phyloP scores from a whole-genome alignment of 2,329 filamentous ascomycete species.

The Lecanicillium sp. region DNA sequence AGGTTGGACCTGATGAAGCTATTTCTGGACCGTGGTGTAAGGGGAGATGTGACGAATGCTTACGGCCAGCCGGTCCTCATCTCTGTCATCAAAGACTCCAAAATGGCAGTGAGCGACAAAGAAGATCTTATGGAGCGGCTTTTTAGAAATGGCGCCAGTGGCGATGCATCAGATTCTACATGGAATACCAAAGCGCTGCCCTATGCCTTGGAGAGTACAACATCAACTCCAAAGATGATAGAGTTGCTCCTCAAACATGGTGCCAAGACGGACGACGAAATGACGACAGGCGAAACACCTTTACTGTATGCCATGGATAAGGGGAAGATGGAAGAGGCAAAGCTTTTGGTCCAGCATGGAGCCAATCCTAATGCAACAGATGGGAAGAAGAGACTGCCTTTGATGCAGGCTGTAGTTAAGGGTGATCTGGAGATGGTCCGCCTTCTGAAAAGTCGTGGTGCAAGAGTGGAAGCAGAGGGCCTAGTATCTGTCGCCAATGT shows the following conservation, averaged over 20 bases:
- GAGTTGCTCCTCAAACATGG: conserved; percentile 19
- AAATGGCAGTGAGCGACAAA: conserved; percentile 16
- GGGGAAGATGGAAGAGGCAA: conserved; percentile 14
- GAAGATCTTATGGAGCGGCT: conserved; percentile 19
- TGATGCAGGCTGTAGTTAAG: conserved; percentile 21
- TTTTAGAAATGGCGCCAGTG: conserved; percentile 24
- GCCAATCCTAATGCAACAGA: conserved; percentile 23
- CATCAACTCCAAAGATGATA: conserved; percentile 13
- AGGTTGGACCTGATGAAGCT: too few relatives aligned
- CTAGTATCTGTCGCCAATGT: not conserved
- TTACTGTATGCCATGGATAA: conserved; percentile 22
- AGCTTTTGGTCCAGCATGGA: conserved; percentile 21
- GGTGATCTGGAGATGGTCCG: conserved; percentile 18
- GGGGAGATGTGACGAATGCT: conserved; percentile 12
- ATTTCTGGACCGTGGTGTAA: too few relatives aligned
- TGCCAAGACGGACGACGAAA: conserved; percentile 13
- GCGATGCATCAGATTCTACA: conserved; percentile 17
- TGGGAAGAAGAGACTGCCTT: conserved; percentile 21
- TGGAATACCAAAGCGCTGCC: conserved; percentile 7
- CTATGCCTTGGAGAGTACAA: too few relatives aligned
- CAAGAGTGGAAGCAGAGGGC: not conserved
- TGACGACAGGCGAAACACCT: conserved; percentile 19
- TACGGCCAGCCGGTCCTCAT: conserved; percentile 23
- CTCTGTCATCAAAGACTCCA: conserved; percentile 18
- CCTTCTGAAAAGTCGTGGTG: conserved; percentile 12